phyloP scores from a whole-genome alignment of 2,329 filamentous ascomycete genomes.

The Sclerotinia borealis region DNA sequence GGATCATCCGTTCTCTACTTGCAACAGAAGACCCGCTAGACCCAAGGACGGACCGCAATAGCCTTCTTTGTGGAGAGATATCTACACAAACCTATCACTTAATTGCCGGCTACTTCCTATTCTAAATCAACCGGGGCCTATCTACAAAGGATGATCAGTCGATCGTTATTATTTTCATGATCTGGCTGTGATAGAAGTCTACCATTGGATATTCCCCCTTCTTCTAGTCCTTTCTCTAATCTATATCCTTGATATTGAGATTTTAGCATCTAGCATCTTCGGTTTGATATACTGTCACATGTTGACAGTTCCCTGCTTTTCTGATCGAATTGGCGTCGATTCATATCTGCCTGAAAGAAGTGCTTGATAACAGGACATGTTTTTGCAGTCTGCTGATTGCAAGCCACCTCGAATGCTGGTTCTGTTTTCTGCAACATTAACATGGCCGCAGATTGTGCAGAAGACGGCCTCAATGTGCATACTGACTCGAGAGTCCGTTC shows the following conservation, averaged over 20 bases:
- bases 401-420: slow-evolving; percentile 22
- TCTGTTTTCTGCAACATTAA: slow-evolving; percentile 19
- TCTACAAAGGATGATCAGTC: not conserved
- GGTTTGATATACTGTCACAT: slow-evolving; percentile 14
- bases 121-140: slow-evolving; percentile 21
- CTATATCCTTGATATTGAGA: slow-evolving; percentile 13
- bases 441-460: slow-evolving; percentile 12
- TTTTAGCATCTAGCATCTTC: slow-evolving; percentile 4
- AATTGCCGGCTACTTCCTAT: slow-evolving; percentile 20
- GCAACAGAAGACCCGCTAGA: slow-evolving; percentile 17
- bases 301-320: slow-evolving; percentile 10
- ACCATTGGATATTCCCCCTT: slow-evolving; percentile 1
- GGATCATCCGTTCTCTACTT: slow-evolving; percentile 17
- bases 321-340: slow-evolving; percentile 1
- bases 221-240: slow-evolving; percentile 12
- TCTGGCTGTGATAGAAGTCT: not conserved
- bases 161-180: not conserved
- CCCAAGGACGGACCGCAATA: slow-evolving; percentile 18
- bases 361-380: slow-evolving; percentile 15
- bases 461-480: slow-evolving; percentile 12
- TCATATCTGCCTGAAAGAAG: slow-evolving; percentile 6
- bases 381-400: slow-evolving; percentile 27
- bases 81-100: slow-evolving; percentile 15
- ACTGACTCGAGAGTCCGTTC: slow-evolving; percentile 3
- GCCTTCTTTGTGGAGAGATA: slow-evolving; percentile 16